phyloP scores from a whole-genome alignment of 2,329 filamentous ascomycete genomes.

The Alternaria conjuncta region DNA sequence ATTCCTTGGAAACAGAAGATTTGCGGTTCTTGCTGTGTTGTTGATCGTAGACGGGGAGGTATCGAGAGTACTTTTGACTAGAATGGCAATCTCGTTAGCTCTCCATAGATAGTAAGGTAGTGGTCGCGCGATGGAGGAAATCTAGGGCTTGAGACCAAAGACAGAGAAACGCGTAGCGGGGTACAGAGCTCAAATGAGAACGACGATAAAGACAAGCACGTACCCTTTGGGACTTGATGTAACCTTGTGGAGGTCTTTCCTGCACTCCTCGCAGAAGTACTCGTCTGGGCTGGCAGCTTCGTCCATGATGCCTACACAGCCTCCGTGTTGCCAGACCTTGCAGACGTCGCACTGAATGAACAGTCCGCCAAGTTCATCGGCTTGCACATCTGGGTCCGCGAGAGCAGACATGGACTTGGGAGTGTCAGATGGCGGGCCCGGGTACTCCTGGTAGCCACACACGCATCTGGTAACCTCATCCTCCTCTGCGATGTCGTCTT shows the following conservation, averaged over 20 bases:
- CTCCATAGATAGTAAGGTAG: neutral
- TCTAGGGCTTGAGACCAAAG: neutral
- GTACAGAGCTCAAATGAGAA: constrained; percentile 15
- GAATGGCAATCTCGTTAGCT: constrained; percentile 6
- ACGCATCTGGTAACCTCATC: constrained; percentile 96
- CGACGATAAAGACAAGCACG: constrained; percentile 48
- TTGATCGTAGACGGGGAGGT: constrained; percentile 65
- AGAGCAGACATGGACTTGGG: constrained; percentile 60
- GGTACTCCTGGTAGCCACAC: constrained; percentile 93
- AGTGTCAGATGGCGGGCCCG: constrained; percentile 72
- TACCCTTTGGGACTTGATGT: constrained; percentile 84
- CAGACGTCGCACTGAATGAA: constrained; percentile 98
- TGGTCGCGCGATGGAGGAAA: neutral
- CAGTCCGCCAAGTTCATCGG: constrained; percentile 87
- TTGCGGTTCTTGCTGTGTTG: constrained; percentile 63
- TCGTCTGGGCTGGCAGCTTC: constrained; percentile 92
- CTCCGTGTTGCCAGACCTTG: constrained; percentile 98
- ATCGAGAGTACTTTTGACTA: constrained; percentile 68
- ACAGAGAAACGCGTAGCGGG: neutral
- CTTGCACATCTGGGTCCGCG: constrained; percentile 58
- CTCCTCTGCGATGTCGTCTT: constrained; percentile 69
- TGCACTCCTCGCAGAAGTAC: constrained; percentile 96
- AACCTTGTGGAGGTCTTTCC: constrained; percentile 88
- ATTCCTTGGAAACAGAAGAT: constrained; percentile 70
- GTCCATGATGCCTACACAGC: constrained; percentile 95